Evolutionary conservation across 164 flowering plant species (phyloP), one percentile per base, ranked within the genome.

Genomic region (Santalum album): DNA sequence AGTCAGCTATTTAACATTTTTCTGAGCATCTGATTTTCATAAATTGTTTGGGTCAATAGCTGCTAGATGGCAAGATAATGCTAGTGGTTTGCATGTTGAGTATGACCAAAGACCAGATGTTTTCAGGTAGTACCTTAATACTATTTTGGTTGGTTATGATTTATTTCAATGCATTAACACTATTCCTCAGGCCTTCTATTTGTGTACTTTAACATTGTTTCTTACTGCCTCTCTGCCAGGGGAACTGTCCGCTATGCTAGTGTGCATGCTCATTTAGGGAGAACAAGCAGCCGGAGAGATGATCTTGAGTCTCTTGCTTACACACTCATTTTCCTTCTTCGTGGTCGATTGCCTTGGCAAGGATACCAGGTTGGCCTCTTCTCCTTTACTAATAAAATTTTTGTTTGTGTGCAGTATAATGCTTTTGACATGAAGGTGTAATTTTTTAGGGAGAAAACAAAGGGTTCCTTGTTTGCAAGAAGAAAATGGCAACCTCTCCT

Each of bases 271-370:
- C 87, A 81, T 69, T 56, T 81, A 19, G 87, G 87, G 35, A 75
- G 87, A 64, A 81, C 78, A 22, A 60, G 74, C 25, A 78, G 78
- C 46, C 62, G 87, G 61, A 75, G 87, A 60, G 87, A 81, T 81
- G 87, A 81, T 69, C 62, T 82, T 26, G 87, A 81, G 66, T 81
- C 87, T 46, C 78, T 81, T 65, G 87, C 87, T 19, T 81, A 82
- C 53, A 82, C 84, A 25, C 79, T 82, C 12, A 56, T 79, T 60
- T 82, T 79, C 60, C 87, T 82, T 59, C 64, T 77, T 7, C 78
- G 77, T 14, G 84, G 87, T 47, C 72, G 84, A 24, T 60, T 82
- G 24, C 87, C 87, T 20, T 80, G 86, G 86, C 88, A 82, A 60
- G 88, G 88, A 26, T 82, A 65, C 57, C 83, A 80, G 81, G 88